These are phyloP conservation scores for Neurospora intermedia DNA, from an alignment of 495 filamentous ascomycete species.

Conservation along the genomic window DNA sequence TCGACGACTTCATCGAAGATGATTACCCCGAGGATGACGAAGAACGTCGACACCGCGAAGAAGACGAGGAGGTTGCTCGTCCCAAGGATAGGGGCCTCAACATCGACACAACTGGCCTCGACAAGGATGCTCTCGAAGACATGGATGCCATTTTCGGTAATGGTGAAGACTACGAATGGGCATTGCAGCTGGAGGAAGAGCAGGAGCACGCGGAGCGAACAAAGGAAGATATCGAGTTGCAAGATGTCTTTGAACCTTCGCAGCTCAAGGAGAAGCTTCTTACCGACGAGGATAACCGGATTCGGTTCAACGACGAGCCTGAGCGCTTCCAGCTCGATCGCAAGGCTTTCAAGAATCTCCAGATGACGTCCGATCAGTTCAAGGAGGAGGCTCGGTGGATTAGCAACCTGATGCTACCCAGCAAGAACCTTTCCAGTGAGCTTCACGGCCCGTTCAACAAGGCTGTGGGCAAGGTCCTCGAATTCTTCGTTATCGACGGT, in stretches of 20 bases:
- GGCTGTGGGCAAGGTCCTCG: conserved; percentile 82
- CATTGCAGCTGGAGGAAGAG: conserved; percentile 74
- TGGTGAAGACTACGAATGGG: conserved; percentile 91
- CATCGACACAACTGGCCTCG: conserved; percentile 61
- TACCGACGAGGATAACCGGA: conserved; percentile 87
- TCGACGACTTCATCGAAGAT: conserved; percentile 95
- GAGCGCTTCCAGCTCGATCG: conserved; percentile 90
- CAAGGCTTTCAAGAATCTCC: conserved; percentile 70
- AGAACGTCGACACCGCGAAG: conserved; percentile 60
- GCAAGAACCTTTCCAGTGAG: conserved; percentile 58
- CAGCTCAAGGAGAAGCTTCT: conserved; percentile 87
- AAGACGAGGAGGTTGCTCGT: conserved; percentile 77
- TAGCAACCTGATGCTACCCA: conserved; percentile 73
- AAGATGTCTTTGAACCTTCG: conserved; percentile 95
- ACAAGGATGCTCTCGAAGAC: conserved; percentile 85
- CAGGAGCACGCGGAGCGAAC: conserved; percentile 61
- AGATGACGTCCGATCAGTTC: conserved; percentile 67
- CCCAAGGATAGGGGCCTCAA: conserved; percentile 56
- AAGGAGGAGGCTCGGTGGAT: conserved; percentile 89
- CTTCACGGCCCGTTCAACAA: conserved; percentile 74
- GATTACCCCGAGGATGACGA: conserved; percentile 85
- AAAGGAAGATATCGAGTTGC: conserved; percentile 65
- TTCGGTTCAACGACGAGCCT: conserved; percentile 76
- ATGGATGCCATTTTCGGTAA: conserved; percentile 94
- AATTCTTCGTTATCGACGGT: conserved; percentile 86